Percentiles rank a stretch among this genome's conserved stretches.
phyloP scores from a whole-genome alignment of 2,329 filamentous ascomycete genomes.

The Xylaria multiplex region DNA sequence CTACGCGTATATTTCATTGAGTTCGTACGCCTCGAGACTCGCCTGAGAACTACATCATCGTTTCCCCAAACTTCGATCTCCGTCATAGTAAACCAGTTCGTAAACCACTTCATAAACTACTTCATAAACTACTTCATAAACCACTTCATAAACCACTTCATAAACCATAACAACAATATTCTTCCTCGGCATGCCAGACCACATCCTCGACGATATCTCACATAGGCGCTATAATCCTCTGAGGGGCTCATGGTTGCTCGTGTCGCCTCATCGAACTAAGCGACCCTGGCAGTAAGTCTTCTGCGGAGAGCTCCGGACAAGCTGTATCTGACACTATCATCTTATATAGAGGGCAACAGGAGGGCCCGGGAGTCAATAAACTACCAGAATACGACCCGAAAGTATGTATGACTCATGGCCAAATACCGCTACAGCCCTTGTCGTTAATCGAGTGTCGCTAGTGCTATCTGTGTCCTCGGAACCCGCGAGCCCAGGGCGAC shows the following conservation, averaged over 20 bases:
- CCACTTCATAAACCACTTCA: no score
- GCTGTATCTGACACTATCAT: background rate
- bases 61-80: background rate
- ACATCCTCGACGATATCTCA: conserved; percentile 92
- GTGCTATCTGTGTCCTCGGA: conserved; percentile 95
- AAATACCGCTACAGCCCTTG: conserved; percentile 9
- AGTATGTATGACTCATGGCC: conserved; percentile 51
- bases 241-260: conserved; percentile 88
- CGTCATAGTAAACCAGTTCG: background rate
- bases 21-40: no score
- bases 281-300: conserved; percentile 91
- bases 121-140: no score
- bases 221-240: conserved; percentile 94
- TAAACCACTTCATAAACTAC: no score
- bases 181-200: conserved; percentile 70
- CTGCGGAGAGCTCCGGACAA: conserved; percentile 2
- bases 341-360: conserved; percentile 75
- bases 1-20: no score
- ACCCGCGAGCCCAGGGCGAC: conserved; percentile 87
- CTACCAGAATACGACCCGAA: conserved; percentile 84
- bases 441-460: conserved; percentile 49
- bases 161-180: no score
- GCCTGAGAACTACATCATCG: no score
- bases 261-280: conserved; percentile 96
- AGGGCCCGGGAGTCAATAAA: conserved; percentile 72